Percentiles rank a stretch among this genome's conserved stretches.
Evolutionary conservation across 805 yeast species (phyloP).

Genomic region (Candida ovalis): DNA sequence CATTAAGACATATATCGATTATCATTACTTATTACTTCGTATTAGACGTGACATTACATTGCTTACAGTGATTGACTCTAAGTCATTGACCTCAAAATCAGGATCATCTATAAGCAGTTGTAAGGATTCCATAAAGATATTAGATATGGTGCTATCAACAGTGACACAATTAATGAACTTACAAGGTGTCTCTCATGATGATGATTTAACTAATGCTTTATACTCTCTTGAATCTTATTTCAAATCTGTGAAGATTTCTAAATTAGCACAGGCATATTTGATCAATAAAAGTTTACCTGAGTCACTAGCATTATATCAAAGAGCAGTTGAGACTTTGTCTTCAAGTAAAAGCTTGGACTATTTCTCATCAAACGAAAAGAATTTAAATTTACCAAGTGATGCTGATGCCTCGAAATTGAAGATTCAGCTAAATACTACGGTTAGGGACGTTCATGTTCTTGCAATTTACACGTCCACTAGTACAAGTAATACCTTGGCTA

Average conservation of each 20-base stretch:
- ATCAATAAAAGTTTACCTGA: constrained; percentile 39
- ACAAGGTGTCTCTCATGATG: constrained; percentile 92
- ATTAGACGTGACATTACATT: constrained; percentile 67
- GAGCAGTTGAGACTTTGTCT: constrained; percentile 23
- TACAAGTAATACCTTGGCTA: constrained; percentile 6
- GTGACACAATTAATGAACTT: constrained; percentile 63
- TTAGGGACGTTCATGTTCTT: constrained; percentile 40
- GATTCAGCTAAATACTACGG: constrained; percentile 14
- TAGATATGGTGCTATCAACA: constrained; percentile 48
- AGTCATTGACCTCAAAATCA: constrained; percentile 21
- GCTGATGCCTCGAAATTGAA: constrained; percentile 13
- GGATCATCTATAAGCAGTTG: constrained; percentile 21
- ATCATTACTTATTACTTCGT: constrained; percentile 59
- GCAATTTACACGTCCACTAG: constrained; percentile 40
- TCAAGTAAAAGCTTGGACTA: constrained; percentile 9
- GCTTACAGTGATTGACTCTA: constrained; percentile 27
- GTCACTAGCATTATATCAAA: constrained; percentile 42
- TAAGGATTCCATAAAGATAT: constrained; percentile 46
- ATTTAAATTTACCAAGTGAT: constrained; percentile 38
- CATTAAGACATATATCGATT: constrained; percentile 69
- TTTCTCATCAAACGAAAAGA: constrained; percentile 37
- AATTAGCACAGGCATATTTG: constrained; percentile 44
- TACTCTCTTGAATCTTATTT: constrained; percentile 46
- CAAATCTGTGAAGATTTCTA: constrained; percentile 38
- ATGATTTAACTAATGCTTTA: constrained; percentile 55